Conservation (phyloP, 2,329 filamentous ascomycete species). For the Colletotrichum cuscutae region DNA sequence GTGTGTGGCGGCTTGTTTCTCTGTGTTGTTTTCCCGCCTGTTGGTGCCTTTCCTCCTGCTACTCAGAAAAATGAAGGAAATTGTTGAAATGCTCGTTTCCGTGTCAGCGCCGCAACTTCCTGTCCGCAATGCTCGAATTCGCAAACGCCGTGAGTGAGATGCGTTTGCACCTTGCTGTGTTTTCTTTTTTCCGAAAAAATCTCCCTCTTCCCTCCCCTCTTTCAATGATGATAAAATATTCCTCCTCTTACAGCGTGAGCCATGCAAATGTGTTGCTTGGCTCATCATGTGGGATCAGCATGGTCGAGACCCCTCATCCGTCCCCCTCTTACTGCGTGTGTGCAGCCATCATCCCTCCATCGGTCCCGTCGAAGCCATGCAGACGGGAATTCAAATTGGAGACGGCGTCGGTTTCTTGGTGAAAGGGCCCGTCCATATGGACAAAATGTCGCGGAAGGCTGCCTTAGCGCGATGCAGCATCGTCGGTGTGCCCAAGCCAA, state of each 20-base stretch:
- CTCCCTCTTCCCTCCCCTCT: neutral
- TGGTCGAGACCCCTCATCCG: neutral
- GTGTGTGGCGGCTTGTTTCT: neutral
- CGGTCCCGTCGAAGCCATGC: neutral
- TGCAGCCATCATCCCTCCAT: neutral
- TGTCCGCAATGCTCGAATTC: neutral
- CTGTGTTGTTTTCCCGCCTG: neutral
- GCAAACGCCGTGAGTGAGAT: neutral
- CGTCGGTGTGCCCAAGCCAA: neutral
- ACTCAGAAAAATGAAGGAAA: neutral
- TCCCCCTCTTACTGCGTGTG: neutral
- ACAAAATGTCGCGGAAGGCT: constrained; percentile 15
- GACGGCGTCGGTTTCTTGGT: neutral
- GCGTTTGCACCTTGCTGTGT: neutral
- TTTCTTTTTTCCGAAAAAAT: neutral
- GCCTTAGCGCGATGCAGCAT: constrained; percentile 16
- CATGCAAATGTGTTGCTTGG: neutral
- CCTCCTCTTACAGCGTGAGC: neutral
- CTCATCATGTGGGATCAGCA: neutral
- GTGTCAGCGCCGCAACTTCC: neutral
- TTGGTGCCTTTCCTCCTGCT: neutral
- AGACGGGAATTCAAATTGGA: neutral
- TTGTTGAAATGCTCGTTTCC: neutral
- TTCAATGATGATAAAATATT: neutral
- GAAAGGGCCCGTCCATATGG: neutral